Evolutionary conservation across 805 yeast species (phyloP), one percentile per base, ranked within the genome.

Genomic region (Spathaspora passalidarum): DNA sequence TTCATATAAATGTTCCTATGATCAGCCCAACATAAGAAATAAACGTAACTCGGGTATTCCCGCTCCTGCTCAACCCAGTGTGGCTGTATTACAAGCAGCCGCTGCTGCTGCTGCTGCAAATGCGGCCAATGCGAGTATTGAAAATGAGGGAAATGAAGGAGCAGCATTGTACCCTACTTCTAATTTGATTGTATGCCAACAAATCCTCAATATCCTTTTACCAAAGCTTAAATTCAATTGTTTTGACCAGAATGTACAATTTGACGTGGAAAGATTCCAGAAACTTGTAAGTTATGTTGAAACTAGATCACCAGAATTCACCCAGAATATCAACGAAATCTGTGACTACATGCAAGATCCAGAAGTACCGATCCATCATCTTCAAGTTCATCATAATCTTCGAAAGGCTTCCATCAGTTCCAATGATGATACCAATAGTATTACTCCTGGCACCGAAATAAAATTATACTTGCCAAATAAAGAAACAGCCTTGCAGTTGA

Each of bases 1-100:
- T 65, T 81, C 88, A 17, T 87, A 86, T 62, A 85, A 80, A 47
- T 89, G 97, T 65, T 81, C 95, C 0, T 89, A 89, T 61, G 87
- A 86, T 57, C 88, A 87, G 56, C 92, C 95, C 8, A 75, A 84
- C 43, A 68, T 75, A 45, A 65, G 87, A 42, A 80, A 78, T 56
- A 80, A 68, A 55, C 67, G 65, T 48, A 57, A 60, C 40, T 54
- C 57, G n/a, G 66, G 63, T 1, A 60, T 62, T 11, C 70, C 69
- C 2, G 47, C 49, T 2, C 62, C 65, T 2, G 54, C 66, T 16
- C 51, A 48, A 32, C 46, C 51, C 11, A 45, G 40, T 32, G 41
- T 26, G 13, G 48, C 51, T 7, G 43, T 48, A 7, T 35, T 48
- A 36, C 42, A 45, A 38, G 48, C 38, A 1, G 48, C 46, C 5